These are phyloP conservation scores for Nakaseomyces uthaithaninus DNA, from an alignment of 1,139 yeast species.

Conservation along the genomic window DNA sequence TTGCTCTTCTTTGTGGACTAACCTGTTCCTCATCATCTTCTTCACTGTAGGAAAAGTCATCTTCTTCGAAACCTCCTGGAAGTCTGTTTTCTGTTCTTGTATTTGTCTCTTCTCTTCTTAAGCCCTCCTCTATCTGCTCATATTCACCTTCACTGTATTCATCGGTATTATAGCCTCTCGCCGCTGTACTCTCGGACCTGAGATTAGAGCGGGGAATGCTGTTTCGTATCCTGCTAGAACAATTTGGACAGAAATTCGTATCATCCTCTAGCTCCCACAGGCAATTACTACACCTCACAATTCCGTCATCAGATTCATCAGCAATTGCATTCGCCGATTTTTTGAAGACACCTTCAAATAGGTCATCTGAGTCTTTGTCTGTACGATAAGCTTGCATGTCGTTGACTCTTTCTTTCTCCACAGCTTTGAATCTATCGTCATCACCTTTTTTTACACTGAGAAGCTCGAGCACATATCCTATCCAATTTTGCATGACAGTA, in stretches of 20 bases:
- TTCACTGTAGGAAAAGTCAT: background rate
- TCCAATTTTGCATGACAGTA: slow-evolving; percentile 22
- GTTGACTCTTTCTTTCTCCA: slow-evolving; percentile 7
- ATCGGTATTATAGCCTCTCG: slow-evolving; percentile 17
- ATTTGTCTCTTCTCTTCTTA: slow-evolving; percentile 16
- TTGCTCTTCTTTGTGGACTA: background rate
- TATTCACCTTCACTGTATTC: slow-evolving; percentile 28
- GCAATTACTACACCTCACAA: slow-evolving; percentile 69
- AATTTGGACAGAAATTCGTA: slow-evolving; percentile 22
- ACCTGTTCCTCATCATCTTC: background rate
- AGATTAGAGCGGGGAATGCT: slow-evolving; percentile 5
- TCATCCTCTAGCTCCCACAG: slow-evolving; percentile 61
- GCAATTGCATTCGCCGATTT: slow-evolving; percentile 46
- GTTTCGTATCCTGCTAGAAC: slow-evolving; percentile 20
- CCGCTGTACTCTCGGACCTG: slow-evolving; percentile 11
- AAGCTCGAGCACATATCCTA: slow-evolving; percentile 17
- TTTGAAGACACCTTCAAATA: slow-evolving; percentile 46
- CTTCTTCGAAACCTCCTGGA: slow-evolving; percentile 7
- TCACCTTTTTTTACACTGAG: slow-evolving; percentile 10
- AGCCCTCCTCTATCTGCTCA: slow-evolving; percentile 19
- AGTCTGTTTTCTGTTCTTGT: background rate
- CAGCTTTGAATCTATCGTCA: slow-evolving; percentile 10
- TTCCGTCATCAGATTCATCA: slow-evolving; percentile 62
- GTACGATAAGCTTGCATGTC: slow-evolving; percentile 32
- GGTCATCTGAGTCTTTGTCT: slow-evolving; percentile 33